Percentiles rank a stretch among this genome's conserved stretches.
Evolutionary conservation across 2,329 filamentous ascomycete genomes (phyloP).

Genomic region (Trichoderma endophyticum): DNA sequence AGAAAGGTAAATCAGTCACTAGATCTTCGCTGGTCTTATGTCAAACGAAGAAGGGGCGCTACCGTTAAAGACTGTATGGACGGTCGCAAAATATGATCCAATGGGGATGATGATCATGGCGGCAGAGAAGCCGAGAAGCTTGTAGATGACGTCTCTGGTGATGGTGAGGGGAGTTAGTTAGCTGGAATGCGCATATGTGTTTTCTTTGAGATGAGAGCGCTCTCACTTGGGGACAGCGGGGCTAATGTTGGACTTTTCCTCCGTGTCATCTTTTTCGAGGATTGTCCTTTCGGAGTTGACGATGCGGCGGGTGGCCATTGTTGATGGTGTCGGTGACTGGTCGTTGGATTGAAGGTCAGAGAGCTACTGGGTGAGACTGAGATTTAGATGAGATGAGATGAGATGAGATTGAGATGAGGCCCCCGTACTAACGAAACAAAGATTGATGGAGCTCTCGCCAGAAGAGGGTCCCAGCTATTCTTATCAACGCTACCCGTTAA

Average conservation of each 20-base stretch:
- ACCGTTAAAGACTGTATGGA: constrained; percentile 77
- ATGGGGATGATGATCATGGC: constrained; percentile 90
- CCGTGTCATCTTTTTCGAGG: constrained; percentile 56
- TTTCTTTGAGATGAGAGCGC: constrained; percentile 30
- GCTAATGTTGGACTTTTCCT: constrained; percentile 67
- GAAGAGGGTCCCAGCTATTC: constrained; percentile 3
- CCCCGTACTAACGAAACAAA: not conserved
- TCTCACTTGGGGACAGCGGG: constrained; percentile 77
- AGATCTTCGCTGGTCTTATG: not conserved
- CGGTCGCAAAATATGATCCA: constrained; percentile 79
- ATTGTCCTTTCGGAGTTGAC: constrained; percentile 63
- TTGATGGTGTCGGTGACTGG: constrained; percentile 24
- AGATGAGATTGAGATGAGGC: not conserved
- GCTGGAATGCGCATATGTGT: not conserved
- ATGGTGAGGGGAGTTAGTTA: constrained; percentile 31
- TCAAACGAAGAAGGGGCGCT: constrained; percentile 18
- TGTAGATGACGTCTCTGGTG: constrained; percentile 75
- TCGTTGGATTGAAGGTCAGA: not conserved
- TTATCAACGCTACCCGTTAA: not conserved
- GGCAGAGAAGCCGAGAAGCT: constrained; percentile 84
- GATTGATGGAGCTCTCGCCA: constrained; percentile 12
- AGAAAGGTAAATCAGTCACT: constrained; percentile 12
- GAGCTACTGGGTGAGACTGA: not conserved
- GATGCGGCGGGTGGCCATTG: constrained; percentile 69
- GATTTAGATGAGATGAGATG: not conserved